Evolutionary conservation across 441 rosid species (phyloP), one percentile per base, ranked within the genome.

Genomic region (Macaranga tanarius): DNA sequence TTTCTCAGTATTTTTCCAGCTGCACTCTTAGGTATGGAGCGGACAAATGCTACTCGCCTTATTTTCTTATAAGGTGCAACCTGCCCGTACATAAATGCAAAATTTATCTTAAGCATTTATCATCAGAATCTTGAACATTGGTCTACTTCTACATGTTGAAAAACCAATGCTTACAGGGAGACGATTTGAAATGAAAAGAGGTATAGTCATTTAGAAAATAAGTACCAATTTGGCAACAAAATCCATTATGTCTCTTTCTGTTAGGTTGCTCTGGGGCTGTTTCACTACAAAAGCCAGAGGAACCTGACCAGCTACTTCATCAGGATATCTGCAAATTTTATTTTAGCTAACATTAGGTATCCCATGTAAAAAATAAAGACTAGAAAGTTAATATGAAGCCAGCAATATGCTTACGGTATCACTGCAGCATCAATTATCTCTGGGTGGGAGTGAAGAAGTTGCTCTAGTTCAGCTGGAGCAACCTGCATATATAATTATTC

Each of bases 401-500:
- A 63, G 45, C 11, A 11, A 2, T 2, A 12, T 23, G 71, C 26
- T 50, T 69, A 82, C 83, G 86, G 82, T n/a, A 80, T 61, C 0
- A 86, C 83, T 4, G 84, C 89, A 10, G 82, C 86, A 44, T 84
- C 89, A 1, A 19, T 70, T 17, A 82, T 84, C 56, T 79, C 74
- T 7, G 77, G 82, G 58, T 82, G 84, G 52, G 86, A 80, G 17
- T 64, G 79, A 28, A 86, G 85, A 67, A 82, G 16, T 34, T 80
- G 80, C 67, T 86, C 87, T 44, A 84, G 48, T 22, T 86, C 87
- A 13, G 84, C 89, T 0, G 84, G 86, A 19, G 89, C 77, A 2
- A 84, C 89, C 87, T 82, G 71, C 23, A 74, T 11, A 17, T 11
- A 10, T 42, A 4, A 42, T 4, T 20, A 9, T 26, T 2, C 0